Conservation (phyloP, 495 filamentous ascomycete species). For the Penicillium egyptiacum region DNA sequence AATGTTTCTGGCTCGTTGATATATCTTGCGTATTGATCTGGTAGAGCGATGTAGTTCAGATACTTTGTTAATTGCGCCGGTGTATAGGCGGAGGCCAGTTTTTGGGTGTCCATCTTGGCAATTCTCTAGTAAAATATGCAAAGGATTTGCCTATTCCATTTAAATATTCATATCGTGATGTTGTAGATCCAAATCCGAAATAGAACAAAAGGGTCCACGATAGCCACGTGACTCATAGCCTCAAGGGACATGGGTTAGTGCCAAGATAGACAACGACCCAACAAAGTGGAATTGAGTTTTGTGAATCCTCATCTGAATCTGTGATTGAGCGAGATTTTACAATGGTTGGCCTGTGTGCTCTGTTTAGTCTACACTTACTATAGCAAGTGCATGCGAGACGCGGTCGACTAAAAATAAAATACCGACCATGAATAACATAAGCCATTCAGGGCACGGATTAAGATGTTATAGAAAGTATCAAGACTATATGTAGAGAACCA, state of each 20-base stretch:
- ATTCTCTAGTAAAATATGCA: background rate
- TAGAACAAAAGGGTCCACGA: background rate
- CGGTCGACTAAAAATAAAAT: too few species aligned
- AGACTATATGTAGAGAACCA: background rate
- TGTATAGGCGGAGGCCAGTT: slow-evolving; percentile 18
- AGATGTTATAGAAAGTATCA: background rate
- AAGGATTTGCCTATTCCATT: background rate
- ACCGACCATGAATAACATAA: background rate
- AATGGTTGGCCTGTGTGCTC: background rate
- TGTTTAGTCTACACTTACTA: background rate
- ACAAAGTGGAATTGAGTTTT: background rate
- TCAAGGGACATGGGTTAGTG: too few species aligned
- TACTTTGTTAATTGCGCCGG: slow-evolving; percentile 25
- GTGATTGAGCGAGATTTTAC: background rate
- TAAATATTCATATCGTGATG: background rate
- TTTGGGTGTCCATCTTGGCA: slow-evolving; percentile 6
- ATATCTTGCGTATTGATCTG: slow-evolving; percentile 21
- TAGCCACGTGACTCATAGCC: background rate
- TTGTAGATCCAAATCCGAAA: background rate
- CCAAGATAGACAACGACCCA: background rate
- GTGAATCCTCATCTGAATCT: background rate
- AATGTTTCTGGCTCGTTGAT: slow-evolving; percentile 20
- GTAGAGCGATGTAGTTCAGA: slow-evolving; percentile 25
- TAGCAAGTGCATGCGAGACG: background rate
- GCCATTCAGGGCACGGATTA: background rate